A percentile compares a stretch with the other conserved stretches of the same genome.
These are phyloP conservation scores for Pseudogymnoascus sp. DNA, from an alignment of 2,329 filamentous ascomycete species.

Conservation along the genomic window DNA sequence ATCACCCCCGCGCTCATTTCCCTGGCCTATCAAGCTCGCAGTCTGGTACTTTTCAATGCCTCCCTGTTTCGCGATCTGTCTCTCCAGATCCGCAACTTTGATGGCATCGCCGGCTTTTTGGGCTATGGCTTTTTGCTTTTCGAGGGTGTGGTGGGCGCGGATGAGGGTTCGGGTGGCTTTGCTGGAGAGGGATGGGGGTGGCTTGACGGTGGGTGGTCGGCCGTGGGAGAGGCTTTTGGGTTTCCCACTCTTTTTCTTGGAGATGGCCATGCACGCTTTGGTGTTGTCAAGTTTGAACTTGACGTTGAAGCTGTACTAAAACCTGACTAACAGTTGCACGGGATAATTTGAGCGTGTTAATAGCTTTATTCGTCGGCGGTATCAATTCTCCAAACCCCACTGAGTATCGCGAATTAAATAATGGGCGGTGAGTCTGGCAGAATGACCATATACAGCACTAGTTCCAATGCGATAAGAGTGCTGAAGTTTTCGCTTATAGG, in stretches of 20 bases:
- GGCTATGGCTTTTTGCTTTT: slow-evolving; percentile 55
- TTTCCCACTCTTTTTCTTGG: slow-evolving; percentile 36
- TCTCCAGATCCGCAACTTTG: slow-evolving; percentile 39
- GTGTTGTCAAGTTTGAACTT: neutral
- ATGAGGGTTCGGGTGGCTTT: slow-evolving; percentile 59
- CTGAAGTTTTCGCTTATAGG: neutral
- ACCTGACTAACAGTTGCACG: neutral
- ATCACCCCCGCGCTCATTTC: slow-evolving; percentile 58
- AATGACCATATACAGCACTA: neutral
- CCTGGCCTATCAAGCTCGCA: slow-evolving; percentile 62
- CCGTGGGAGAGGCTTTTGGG: slow-evolving; percentile 44
- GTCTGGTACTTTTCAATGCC: slow-evolving; percentile 58
- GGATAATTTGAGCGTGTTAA: neutral
- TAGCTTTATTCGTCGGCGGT: neutral
- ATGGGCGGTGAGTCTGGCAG: neutral
- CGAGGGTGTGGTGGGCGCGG: slow-evolving; percentile 57
- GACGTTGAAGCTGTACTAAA: neutral
- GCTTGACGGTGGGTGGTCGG: slow-evolving; percentile 47
- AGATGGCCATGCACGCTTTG: slow-evolving; percentile 35
- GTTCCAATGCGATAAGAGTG: neutral
- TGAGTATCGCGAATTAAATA: neutral
- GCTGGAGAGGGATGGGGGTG: slow-evolving; percentile 52
- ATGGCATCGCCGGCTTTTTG: slow-evolving; percentile 44
- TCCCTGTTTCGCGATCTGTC: slow-evolving; percentile 50
- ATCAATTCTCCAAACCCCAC: neutral